phyloP scores from a whole-genome alignment of 163 green algal species.

The Chlamydomonas reinhardtii region DNA sequence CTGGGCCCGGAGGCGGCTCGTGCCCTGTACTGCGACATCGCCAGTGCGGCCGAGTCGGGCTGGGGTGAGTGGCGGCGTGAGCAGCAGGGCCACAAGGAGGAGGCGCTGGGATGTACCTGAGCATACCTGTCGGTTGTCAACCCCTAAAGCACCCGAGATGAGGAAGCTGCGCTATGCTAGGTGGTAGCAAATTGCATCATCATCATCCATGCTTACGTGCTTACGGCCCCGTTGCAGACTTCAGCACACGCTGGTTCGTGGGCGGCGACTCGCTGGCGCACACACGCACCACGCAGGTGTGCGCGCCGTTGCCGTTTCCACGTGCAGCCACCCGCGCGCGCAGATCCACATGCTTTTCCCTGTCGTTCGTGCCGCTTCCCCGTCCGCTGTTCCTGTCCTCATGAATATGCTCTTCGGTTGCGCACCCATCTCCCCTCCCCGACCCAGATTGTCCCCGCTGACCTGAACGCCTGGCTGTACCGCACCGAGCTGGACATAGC shows the following conservation, averaged over 20 bases:
- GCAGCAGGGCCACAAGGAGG: not conserved
- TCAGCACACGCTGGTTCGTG: constrained; percentile 53
- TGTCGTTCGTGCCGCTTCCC: no score
- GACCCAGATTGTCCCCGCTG: constrained; percentile 82
- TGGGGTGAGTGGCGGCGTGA: constrained; percentile 71
- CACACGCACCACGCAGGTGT: constrained; percentile 86
- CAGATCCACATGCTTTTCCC: no score
- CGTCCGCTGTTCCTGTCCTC: not conserved
- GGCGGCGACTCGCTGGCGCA: constrained; percentile 66
- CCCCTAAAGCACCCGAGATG: no score
- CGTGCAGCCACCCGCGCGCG: no score
- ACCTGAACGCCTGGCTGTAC: constrained; percentile 94
- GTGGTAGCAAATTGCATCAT: no score
- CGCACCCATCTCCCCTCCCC: not conserved
- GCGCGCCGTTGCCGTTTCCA: not conserved
- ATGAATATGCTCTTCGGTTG: not conserved
- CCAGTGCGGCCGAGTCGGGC: constrained; percentile 90
- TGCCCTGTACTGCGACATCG: constrained; percentile 83
- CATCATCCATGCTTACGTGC: not conserved
- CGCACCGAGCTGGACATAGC: constrained; percentile 85
- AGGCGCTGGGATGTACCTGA: no score
- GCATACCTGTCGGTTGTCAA: no score
- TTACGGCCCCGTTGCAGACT: constrained; percentile 10
- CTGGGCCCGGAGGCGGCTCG: not conserved
- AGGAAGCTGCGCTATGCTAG: no score